Percentiles rank a stretch among this genome's conserved stretches.
phyloP scores from a whole-genome alignment of 768 basidiomycete genomes.

The Suillus occidentalis region DNA sequence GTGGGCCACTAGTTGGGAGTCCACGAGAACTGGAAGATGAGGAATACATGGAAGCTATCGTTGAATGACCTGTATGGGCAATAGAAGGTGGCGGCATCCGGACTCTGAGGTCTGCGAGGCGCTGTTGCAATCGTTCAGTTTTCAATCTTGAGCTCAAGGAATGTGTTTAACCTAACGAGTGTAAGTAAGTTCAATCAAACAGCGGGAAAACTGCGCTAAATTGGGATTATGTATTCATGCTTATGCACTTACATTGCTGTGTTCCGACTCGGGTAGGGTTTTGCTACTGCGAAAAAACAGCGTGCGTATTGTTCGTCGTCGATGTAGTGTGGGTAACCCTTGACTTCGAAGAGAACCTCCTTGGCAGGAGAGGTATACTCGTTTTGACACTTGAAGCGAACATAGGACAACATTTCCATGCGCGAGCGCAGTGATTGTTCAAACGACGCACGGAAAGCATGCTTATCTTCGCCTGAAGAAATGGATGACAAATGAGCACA shows the following conservation, averaged over 20 bases:
- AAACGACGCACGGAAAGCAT: conserved; percentile 46
- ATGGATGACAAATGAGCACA: conserved; percentile 12
- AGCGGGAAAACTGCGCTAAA: conserved; percentile 6
- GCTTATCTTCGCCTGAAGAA: conserved; percentile 55
- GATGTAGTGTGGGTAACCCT: conserved; percentile 59
- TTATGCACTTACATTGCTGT: conserved; percentile 54
- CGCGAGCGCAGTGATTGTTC: conserved; percentile 51
- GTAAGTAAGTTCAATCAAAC: conserved; percentile 4
- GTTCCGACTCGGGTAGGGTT: conserved; percentile 76
- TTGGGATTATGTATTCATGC: neutral
- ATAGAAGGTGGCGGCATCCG: conserved; percentile 20
- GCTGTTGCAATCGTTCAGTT: conserved; percentile 77
- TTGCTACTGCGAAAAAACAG: conserved; percentile 75
- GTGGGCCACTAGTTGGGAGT: conserved; percentile 18
- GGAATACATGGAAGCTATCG: conserved; percentile 25
- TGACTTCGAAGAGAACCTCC: conserved; percentile 69
- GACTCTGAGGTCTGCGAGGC: conserved; percentile 47
- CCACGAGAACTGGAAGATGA: conserved; percentile 25
- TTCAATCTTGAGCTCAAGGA: conserved; percentile 84
- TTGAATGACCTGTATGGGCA: conserved; percentile 12
- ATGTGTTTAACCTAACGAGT: conserved; percentile 58
- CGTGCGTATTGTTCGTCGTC: conserved; percentile 40
- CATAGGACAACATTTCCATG: conserved; percentile 54
- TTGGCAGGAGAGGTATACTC: conserved; percentile 33
- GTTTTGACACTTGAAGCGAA: conserved; percentile 56